Percentiles rank a stretch among this genome's conserved stretches.
Conservation (phyloP, 495 filamentous ascomycete species). For the Aspergillus taichungensis region DNA sequence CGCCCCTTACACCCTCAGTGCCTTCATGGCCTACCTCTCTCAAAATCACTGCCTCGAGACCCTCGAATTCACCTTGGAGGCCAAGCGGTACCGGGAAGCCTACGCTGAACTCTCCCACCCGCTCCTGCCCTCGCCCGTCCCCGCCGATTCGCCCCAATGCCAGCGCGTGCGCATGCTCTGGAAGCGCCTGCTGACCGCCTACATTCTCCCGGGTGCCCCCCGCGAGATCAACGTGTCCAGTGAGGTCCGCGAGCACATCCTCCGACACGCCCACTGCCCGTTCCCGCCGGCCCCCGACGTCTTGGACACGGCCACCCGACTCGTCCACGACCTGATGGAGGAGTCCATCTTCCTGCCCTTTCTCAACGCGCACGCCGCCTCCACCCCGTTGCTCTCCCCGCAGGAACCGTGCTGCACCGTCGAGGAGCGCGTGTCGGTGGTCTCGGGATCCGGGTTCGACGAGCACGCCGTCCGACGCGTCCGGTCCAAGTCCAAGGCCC, state of each 20-base stretch:
- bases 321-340: conserved; percentile 94
- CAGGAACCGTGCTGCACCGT: conserved; percentile 21
- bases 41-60: conserved; percentile 98
- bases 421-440: conserved; percentile 27
- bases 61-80: conserved; percentile 94
- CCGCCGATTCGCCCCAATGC: conserved; percentile 45
- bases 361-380: conserved; percentile 29
- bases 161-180: conserved; percentile 69
- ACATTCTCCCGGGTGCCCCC: conserved; percentile 56
- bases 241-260: conserved; percentile 70
- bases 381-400: conserved; percentile 23
- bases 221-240: conserved; percentile 90
- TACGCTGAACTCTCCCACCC: conserved; percentile 49
- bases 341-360: conserved; percentile 65
- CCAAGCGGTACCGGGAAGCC: conserved; percentile 76
- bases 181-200: conserved; percentile 48
- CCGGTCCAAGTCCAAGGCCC: conserved; percentile 25
- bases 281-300: conserved; percentile 67
- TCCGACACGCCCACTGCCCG: conserved; percentile 51
- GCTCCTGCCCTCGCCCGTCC: conserved; percentile 30
- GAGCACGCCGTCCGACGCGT: conserved; percentile 23
- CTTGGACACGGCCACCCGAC: conserved; percentile 80
- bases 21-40: conserved; percentile 95
- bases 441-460: conserved; percentile 23
- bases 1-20: conserved; percentile 83